Conservation (phyloP, 2,329 filamentous ascomycete species). For the Diaporthe ilicicola region DNA sequence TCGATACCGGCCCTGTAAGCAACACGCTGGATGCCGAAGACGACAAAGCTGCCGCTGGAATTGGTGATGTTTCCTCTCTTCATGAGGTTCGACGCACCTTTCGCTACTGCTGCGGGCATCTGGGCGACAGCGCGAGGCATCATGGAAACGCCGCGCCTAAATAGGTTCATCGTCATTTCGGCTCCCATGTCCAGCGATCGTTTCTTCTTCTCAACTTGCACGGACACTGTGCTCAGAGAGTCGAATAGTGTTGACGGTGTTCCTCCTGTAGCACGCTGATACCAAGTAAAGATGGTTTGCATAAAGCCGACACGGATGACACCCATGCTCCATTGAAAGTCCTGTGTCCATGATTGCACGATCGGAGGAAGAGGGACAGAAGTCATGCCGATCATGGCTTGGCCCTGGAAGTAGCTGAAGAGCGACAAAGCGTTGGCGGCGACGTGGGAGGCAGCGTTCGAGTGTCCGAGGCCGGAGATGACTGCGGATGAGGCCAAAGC, state of each 20-base stretch:
- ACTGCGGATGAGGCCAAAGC: slow-evolving; percentile 86
- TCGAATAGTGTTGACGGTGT: slow-evolving; percentile 82
- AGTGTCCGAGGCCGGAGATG: slow-evolving; percentile 88
- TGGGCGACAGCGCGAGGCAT: slow-evolving; percentile 51
- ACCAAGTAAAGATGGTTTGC: slow-evolving; percentile 92
- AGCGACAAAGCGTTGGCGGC: slow-evolving; percentile 94
- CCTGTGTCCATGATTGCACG: slow-evolving; percentile 92
- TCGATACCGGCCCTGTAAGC: slow-evolving; percentile 88
- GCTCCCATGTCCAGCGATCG: slow-evolving; percentile 25
- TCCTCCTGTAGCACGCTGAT: slow-evolving; percentile 91
- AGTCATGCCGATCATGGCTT: slow-evolving; percentile 89
- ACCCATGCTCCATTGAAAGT: slow-evolving; percentile 98
- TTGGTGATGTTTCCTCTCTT: slow-evolving; percentile 65
- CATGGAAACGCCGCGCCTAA: slow-evolving; percentile 64
- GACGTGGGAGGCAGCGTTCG: slow-evolving; percentile 93
- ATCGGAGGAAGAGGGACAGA: slow-evolving; percentile 85
- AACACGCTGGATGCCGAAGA: slow-evolving; percentile 88
- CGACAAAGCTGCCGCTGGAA: slow-evolving; percentile 64
- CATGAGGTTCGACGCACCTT: slow-evolving; percentile 46
- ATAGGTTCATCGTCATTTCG: slow-evolving; percentile 52
- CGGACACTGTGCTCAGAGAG: slow-evolving; percentile 76
- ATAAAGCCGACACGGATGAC: slow-evolving; percentile 90
- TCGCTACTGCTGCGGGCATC: slow-evolving; percentile 35
- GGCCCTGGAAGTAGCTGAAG: slow-evolving; percentile 92
- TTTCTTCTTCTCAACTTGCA: slow-evolving; percentile 78